Conservation (phyloP, 805 yeast species). For the Candida broadrunensis region DNA sequence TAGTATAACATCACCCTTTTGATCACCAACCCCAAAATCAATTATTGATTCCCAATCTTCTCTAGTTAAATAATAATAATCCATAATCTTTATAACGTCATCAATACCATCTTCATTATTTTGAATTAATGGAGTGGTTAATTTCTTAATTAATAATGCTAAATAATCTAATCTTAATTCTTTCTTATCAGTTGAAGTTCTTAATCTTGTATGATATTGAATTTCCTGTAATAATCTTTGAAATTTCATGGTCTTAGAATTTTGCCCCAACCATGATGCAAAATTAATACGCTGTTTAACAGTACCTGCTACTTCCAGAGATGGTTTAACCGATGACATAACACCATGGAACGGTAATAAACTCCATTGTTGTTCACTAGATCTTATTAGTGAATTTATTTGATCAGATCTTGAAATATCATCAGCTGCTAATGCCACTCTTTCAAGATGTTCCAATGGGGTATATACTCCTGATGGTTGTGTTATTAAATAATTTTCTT, state of each 20-base stretch:
- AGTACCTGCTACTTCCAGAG: conserved; percentile 70
- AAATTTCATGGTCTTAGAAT: conserved; percentile 78
- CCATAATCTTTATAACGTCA: conserved; percentile 70
- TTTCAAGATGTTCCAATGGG: conserved; percentile 52
- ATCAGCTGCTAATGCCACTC: conserved; percentile 78
- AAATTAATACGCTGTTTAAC: conserved; percentile 70
- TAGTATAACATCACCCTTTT: conserved; percentile 36
- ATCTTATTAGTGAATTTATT: conserved; percentile 77
- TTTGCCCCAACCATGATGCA: conserved; percentile 86
- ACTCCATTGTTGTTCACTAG: conserved; percentile 93
- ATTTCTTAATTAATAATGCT: conserved; percentile 55
- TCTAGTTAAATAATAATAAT: conserved; percentile 77
- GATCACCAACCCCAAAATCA: conserved; percentile 74
- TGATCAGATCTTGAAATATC: conserved; percentile 82
- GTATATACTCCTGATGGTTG: conserved; percentile 48
- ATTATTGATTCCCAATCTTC: conserved; percentile 90
- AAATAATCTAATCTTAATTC: conserved; percentile 77
- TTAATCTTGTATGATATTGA: conserved; percentile 80
- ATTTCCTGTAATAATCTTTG: conserved; percentile 78
- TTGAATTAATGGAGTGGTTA: conserved; percentile 56
- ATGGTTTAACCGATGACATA: conserved; percentile 79
- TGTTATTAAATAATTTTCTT: conserved; percentile 81
- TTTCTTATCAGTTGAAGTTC: conserved; percentile 70
- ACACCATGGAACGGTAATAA: conserved; percentile 88
- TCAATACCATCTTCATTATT: conserved; percentile 63